A percentile compares a stretch with the other conserved stretches of the same genome.
Evolutionary conservation across 192 early-diverging fungal genomes (phyloP).

Genomic region (Dispira parvispora): DNA sequence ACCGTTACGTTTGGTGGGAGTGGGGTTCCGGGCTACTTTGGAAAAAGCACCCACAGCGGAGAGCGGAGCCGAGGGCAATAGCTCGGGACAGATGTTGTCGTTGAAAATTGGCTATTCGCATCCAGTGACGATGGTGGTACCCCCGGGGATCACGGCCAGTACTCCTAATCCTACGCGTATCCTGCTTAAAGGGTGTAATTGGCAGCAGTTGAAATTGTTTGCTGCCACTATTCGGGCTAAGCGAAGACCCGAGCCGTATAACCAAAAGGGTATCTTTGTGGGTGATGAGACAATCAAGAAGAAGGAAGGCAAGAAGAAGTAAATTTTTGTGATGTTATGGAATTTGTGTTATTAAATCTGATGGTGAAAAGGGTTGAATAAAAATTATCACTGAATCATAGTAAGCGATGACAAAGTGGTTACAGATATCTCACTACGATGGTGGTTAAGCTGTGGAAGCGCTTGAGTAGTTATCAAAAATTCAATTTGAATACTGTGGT

Average conservation of each 20-base stretch:
- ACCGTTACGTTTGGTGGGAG: conserved; percentile 73
- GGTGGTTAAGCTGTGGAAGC: no score
- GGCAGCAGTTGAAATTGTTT: conserved; percentile 69
- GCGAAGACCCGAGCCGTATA: conserved; percentile 94
- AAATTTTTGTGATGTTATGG: not conserved
- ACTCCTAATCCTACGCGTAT: conserved; percentile 73
- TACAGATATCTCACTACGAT: no score
- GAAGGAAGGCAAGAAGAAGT: conserved; percentile 96
- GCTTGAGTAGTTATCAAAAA: no score
- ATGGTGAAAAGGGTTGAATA: no score
- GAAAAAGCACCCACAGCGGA: conserved; percentile 21
- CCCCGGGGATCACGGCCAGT: conserved; percentile 53
- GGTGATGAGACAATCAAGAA: conserved; percentile 96
- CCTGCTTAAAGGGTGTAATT: conserved; percentile 61
- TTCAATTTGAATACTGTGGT: no score
- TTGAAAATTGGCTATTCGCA: conserved; percentile 84
- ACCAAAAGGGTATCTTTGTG: conserved; percentile 98
- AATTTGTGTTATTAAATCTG: no score
- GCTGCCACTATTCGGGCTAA: conserved; percentile 81
- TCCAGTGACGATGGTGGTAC: conserved; percentile 59
- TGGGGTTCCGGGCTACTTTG: conserved; percentile 80
- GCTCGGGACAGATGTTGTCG: conserved; percentile 32
- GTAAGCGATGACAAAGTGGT: no score
- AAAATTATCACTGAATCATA: no score
- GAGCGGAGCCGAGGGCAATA: conserved; percentile 1